Evolutionary conservation across 768 basidiomycete species (phyloP).

Genomic region (Xanthoconium stramineum): DNA sequence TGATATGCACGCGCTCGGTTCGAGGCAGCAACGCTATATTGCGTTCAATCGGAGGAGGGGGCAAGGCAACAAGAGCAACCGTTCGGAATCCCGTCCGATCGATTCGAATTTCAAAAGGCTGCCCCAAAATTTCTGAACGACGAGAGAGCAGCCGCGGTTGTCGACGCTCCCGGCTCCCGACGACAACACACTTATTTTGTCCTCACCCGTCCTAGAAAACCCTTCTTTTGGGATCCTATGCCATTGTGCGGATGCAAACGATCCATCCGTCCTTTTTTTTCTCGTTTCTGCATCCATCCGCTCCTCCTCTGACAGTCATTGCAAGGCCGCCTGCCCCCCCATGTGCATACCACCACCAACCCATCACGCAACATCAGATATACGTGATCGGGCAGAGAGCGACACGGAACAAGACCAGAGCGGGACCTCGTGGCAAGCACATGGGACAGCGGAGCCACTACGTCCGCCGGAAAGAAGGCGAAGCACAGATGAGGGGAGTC

Average conservation of each 20-base stretch:
- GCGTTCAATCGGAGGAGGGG: neutral
- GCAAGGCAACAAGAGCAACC: neutral
- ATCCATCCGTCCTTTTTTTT: constrained; percentile 24
- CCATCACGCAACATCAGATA: constrained; percentile 9
- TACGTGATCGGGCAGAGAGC: constrained; percentile 32
- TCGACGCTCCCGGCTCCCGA: constrained; percentile 24
- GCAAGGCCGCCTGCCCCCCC: constrained; percentile 11
- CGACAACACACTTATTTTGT: constrained; percentile 24
- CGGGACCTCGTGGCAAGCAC: constrained; percentile 34
- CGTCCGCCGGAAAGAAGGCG: constrained; percentile 10
- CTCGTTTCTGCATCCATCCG: constrained; percentile 29
- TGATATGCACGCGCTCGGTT: neutral
- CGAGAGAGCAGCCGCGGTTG: constrained; percentile 21
- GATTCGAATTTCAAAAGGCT: constrained; percentile 25
- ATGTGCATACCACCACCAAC: constrained; percentile 25
- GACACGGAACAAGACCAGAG: constrained; percentile 47
- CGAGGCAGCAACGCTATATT: neutral
- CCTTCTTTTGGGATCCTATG: constrained; percentile 20
- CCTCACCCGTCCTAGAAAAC: constrained; percentile 18
- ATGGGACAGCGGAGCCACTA: constrained; percentile 9
- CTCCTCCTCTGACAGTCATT: constrained; percentile 7
- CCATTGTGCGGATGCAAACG: constrained; percentile 32
- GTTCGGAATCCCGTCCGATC: constrained; percentile 7
- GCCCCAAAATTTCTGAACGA: constrained; percentile 23
- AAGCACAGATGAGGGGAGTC: constrained; percentile 17